Conservation (phyloP, 2,329 filamentous ascomycete genomes). For the Fusarium incarnatum region DNA sequence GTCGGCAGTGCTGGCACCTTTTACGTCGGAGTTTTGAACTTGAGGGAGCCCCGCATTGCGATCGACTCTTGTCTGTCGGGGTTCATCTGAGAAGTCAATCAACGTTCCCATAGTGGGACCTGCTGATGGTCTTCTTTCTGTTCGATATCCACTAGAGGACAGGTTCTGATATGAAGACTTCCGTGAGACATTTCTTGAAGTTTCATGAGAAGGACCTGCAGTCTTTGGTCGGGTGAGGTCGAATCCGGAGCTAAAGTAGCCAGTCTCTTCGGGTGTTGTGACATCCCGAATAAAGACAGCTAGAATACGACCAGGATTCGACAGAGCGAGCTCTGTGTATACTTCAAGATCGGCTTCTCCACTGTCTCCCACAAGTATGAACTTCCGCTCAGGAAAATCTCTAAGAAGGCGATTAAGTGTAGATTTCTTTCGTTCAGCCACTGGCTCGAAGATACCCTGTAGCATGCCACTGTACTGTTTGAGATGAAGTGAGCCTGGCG, state of each 20-base stretch:
- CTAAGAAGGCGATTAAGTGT: constrained; percentile 85
- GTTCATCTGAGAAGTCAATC: constrained; percentile 70
- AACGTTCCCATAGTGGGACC: constrained; percentile 66
- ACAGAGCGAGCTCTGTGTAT: constrained; percentile 90
- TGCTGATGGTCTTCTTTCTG: constrained; percentile 43
- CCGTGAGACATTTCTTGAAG: constrained; percentile 28
- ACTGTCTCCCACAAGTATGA: constrained; percentile 93
- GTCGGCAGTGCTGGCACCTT: constrained; percentile 47
- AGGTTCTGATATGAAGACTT: constrained; percentile 46
- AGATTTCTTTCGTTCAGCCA: constrained; percentile 92
- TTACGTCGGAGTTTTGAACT: constrained; percentile 40
- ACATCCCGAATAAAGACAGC: constrained; percentile 96
- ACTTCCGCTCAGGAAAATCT: constrained; percentile 90
- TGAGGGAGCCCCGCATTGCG: constrained; percentile 51
- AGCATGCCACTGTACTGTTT: constrained; percentile 98
- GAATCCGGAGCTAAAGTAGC: constrained; percentile 79
- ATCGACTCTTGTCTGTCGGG: constrained; percentile 53
- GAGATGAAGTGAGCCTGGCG: constrained; percentile 89
- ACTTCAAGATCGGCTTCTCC: constrained; percentile 97
- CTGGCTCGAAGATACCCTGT: constrained; percentile 97
- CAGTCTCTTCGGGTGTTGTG: constrained; percentile 77
- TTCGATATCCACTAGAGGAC: constrained; percentile 25
- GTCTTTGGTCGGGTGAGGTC: constrained; percentile 46
- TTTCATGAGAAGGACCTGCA: constrained; percentile 46
- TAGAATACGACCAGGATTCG: constrained; percentile 84